Evolutionary conservation across 1,284 basidiomycete species (phyloP).

Genomic region (Cerioporus squamosus): DNA sequence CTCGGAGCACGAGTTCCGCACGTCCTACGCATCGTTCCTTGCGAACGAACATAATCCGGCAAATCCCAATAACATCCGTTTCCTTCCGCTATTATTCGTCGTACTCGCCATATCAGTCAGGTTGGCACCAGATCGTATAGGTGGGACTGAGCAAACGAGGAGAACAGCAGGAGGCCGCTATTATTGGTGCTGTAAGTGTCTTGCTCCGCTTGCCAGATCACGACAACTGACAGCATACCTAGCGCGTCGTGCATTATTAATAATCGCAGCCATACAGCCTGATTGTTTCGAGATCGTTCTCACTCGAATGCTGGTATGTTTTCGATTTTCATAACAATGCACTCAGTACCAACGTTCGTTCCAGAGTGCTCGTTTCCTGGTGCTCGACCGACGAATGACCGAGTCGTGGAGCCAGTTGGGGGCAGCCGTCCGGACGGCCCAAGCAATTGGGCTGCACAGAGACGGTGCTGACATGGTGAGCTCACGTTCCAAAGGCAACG

Average conservation of each 20-base stretch:
- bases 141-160: slow-evolving; percentile 75
- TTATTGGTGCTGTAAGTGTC: slow-evolving; percentile 89
- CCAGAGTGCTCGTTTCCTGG: slow-evolving; percentile 89
- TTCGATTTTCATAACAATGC: slow-evolving; percentile 31
- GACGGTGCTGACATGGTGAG: slow-evolving; percentile 87
- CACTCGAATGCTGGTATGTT: slow-evolving; percentile 75
- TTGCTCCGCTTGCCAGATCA: not conserved
- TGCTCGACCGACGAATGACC: slow-evolving; percentile 86
- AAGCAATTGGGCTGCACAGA: slow-evolving; percentile 91
- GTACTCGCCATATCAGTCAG: slow-evolving; percentile 91
- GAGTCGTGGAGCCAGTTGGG: slow-evolving; percentile 97
- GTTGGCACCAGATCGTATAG: slow-evolving; percentile 84
- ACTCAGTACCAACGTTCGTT: slow-evolving; percentile 22
- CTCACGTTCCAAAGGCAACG: slow-evolving; percentile 9
- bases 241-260: slow-evolving; percentile 86
- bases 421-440: slow-evolving; percentile 90
- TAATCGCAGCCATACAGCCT: slow-evolving; percentile 89
- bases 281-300: slow-evolving; percentile 91
- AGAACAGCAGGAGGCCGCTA: slow-evolving; percentile 84
- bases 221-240: not conserved
- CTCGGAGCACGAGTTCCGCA: slow-evolving; percentile 84
- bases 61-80: slow-evolving; percentile 85
- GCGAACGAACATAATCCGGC: slow-evolving; percentile 64
- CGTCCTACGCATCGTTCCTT: slow-evolving; percentile 81
- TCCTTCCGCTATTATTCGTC: slow-evolving; percentile 90